Evolutionary conservation across 73 alveolate species (phyloP).

Genomic region (Tetrahymena thermophila): DNA sequence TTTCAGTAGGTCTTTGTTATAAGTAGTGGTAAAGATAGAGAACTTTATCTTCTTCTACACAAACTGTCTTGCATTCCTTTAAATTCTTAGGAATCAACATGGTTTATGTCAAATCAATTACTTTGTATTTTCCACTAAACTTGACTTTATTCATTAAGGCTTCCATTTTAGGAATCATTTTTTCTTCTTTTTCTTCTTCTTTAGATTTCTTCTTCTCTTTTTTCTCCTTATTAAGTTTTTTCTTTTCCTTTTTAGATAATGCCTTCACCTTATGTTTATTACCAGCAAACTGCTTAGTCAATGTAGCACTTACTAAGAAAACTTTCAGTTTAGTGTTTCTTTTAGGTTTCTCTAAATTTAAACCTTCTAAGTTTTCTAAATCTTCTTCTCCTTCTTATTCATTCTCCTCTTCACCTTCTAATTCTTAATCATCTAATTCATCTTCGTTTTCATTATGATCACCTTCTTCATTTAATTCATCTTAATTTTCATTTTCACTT

Average conservation of each 20-base stretch:
- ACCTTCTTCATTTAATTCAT: slow-evolving; percentile 20
- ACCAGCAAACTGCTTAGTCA: slow-evolving; percentile 43
- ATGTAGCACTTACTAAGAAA: slow-evolving; percentile 48
- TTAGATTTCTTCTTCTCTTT: slow-evolving; percentile 17
- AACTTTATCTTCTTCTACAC: slow-evolving; percentile 73
- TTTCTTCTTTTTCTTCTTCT: slow-evolving; percentile 11
- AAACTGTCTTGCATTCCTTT: slow-evolving; percentile 25
- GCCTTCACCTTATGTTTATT: slow-evolving; percentile 10
- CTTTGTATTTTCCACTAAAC: slow-evolving; percentile 46
- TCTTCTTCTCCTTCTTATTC: neutral
- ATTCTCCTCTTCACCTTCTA: neutral
- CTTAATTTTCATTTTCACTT: neutral
- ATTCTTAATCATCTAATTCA: slow-evolving; percentile 13
- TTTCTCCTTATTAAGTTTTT: slow-evolving; percentile 4
- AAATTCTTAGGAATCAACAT: slow-evolving; percentile 55
- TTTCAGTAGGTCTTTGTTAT: slow-evolving; percentile 43
- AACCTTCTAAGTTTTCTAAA: neutral
- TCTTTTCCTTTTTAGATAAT: neutral
- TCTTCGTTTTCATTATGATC: neutral
- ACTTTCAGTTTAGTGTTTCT: slow-evolving; percentile 17
- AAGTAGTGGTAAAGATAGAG: slow-evolving; percentile 68
- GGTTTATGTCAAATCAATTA: slow-evolving; percentile 62
- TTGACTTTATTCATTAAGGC: slow-evolving; percentile 23
- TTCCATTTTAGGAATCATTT: slow-evolving; percentile 28
- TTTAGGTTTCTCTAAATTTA: neutral